Conservation (phyloP, 805 yeast species). For the Yarrowia osloensis region DNA sequence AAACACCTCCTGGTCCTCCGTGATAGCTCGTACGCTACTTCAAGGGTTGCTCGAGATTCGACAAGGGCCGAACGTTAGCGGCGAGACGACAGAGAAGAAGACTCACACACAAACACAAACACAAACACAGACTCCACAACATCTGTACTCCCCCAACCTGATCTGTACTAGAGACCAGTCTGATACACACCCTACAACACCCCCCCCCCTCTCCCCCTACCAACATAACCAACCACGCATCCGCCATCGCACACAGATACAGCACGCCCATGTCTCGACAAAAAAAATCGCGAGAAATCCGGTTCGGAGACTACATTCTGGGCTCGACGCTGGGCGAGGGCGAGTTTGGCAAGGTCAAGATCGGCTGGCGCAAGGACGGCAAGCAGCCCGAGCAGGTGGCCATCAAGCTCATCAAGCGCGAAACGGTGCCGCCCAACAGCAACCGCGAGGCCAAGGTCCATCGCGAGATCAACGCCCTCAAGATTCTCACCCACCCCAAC, state of each 20-base stretch:
- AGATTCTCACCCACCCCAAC: conserved; percentile 82
- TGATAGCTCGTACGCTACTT: background rate
- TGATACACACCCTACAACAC: background rate
- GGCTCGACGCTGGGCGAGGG: conserved; percentile 98
- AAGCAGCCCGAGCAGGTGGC: conserved; percentile 57
- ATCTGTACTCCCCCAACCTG: no score
- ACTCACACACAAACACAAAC: background rate
- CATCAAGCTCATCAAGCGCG: conserved; percentile 85
- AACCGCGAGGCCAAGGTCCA: conserved; percentile 87
- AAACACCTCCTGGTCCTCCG: conserved; percentile 19
- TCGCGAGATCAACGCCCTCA: conserved; percentile 88
- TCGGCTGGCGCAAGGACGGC: conserved; percentile 92
- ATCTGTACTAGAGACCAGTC: background rate
- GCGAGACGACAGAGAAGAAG: background rate
- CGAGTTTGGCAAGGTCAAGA: conserved; percentile 95
- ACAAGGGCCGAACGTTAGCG: no score
- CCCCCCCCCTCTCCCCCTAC: background rate
- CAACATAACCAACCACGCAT: background rate
- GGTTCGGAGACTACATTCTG: conserved; percentile 86
- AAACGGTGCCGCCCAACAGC: conserved; percentile 80
- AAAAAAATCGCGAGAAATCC: conserved; percentile 40
- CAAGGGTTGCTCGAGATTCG: no score
- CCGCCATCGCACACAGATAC: background rate
- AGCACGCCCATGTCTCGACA: background rate
- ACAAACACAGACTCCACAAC: background rate